Evolutionary conservation across 345 rosid genomes (phyloP).

Genomic region (Cochlearia excelsa): DNA sequence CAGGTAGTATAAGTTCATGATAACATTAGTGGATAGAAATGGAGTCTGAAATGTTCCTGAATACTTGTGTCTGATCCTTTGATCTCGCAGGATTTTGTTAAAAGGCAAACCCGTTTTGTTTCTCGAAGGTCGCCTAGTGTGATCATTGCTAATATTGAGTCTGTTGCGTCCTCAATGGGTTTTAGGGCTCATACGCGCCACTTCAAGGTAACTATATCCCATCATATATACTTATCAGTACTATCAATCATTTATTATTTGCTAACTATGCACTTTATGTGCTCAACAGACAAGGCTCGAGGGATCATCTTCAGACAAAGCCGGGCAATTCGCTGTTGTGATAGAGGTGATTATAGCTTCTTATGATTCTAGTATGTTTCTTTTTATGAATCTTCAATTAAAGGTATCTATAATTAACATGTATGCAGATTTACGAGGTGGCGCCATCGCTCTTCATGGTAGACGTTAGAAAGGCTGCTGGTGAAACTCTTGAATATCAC

Average conservation of each 20-base stretch:
- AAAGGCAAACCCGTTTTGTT: slow-evolving; percentile 84
- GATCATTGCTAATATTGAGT: slow-evolving; percentile 64
- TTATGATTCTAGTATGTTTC: slow-evolving; percentile 3
- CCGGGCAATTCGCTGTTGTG: slow-evolving; percentile 67
- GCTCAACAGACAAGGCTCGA: slow-evolving; percentile 65
- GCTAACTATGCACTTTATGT: background rate
- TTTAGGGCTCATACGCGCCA: slow-evolving; percentile 63
- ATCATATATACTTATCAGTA: background rate
- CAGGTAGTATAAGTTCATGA: slow-evolving; percentile 48
- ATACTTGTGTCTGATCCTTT: slow-evolving; percentile 14
- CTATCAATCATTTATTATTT: background rate
- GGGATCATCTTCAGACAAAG: slow-evolving; percentile 52
- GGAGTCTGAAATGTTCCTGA: background rate
- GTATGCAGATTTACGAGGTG: slow-evolving; percentile 70
- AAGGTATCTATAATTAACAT: background rate
- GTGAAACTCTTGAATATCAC: slow-evolving; percentile 87
- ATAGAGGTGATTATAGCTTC: slow-evolving; percentile 52
- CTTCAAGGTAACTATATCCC: slow-evolving; percentile 60
- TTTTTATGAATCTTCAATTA: background rate
- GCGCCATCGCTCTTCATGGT: slow-evolving; percentile 93
- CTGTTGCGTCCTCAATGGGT: slow-evolving; percentile 63
- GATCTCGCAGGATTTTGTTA: slow-evolving; percentile 60
- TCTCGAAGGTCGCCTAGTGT: slow-evolving; percentile 64
- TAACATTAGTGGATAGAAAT: slow-evolving; percentile 13
- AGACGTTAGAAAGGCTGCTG: slow-evolving; percentile 84